These are phyloP conservation scores for Pichia insulana DNA, from an alignment of 805 yeast species.

Conservation along the genomic window DNA sequence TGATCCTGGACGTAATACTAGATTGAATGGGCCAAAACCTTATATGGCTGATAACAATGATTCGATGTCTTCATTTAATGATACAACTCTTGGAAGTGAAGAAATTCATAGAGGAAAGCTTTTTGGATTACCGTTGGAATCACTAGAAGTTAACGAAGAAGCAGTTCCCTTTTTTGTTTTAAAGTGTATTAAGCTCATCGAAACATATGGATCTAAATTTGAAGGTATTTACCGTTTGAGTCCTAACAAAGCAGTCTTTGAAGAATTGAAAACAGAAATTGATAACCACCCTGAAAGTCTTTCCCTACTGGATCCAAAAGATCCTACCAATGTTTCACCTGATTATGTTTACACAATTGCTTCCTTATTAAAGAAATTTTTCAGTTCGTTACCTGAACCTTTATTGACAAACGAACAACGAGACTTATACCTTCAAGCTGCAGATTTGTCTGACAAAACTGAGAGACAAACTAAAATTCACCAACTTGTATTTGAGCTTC, in stretches of 20 bases:
- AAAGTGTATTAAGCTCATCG: constrained; percentile 81
- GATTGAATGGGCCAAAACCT: constrained; percentile 20
- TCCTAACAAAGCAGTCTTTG: constrained; percentile 69
- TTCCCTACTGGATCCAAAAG: constrained; percentile 39
- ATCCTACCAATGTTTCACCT: constrained; percentile 53
- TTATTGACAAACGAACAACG: constrained; percentile 59
- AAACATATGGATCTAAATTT: constrained; percentile 69
- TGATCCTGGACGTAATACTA: constrained; percentile 19
- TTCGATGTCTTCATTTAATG: constrained; percentile 6
- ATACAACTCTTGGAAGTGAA: background rate
- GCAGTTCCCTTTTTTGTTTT: constrained; percentile 87
- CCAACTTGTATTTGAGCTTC: constrained; percentile 78
- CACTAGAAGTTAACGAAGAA: constrained; percentile 77
- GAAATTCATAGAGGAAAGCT: constrained; percentile 27
- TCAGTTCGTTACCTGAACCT: constrained; percentile 81
- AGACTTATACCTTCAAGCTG: constrained; percentile 58
- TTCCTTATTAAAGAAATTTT: constrained; percentile 74
- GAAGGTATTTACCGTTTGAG: constrained; percentile 88
- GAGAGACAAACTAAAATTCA: constrained; percentile 68
- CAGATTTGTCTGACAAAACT: constrained; percentile 53
- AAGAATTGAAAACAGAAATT: constrained; percentile 61
- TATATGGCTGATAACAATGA: constrained; percentile 8
- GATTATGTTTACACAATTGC: constrained; percentile 86
- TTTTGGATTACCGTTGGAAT: constrained; percentile 79
- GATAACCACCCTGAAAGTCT: constrained; percentile 68